These are phyloP conservation scores for Penicillium aurantiogriseum DNA, from an alignment of 2,329 filamentous ascomycete species.

Conservation along the genomic window DNA sequence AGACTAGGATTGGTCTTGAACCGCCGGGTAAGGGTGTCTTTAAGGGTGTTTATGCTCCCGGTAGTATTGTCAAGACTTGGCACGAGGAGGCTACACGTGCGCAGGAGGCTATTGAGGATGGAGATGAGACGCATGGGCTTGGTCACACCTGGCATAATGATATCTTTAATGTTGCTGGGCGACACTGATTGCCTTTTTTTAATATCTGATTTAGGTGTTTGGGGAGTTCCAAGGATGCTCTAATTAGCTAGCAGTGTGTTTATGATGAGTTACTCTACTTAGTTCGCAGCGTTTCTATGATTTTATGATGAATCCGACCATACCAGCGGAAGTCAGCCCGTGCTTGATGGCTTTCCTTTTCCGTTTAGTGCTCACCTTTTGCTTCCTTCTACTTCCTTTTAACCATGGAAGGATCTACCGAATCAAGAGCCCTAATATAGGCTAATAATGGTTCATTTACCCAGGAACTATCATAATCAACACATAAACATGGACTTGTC, in stretches of 20 bases:
- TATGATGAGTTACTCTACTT: not conserved
- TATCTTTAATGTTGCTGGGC: constrained; percentile 62
- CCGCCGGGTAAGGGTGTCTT: constrained; percentile 66
- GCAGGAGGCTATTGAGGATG: constrained; percentile 70
- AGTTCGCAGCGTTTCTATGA: not conserved
- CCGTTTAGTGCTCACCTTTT: not conserved
- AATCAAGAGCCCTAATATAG: too few relatives aligned
- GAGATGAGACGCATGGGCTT: constrained; percentile 57
- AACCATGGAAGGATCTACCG: not conserved
- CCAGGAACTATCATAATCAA: too few relatives aligned
- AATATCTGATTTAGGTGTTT: not conserved
- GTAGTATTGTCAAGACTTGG: constrained; percentile 87
- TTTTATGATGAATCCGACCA: not conserved
- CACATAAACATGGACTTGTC: too few relatives aligned
- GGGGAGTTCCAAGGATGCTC: not conserved
- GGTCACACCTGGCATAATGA: constrained; percentile 71
- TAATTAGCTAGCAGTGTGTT: not conserved
- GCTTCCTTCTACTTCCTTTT: not conserved
- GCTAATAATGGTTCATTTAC: not conserved
- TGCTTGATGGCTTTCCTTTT: not conserved
- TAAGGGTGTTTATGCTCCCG: constrained; percentile 80
- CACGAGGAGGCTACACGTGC: constrained; percentile 72
- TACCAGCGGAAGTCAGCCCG: not conserved
- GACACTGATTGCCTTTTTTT: not conserved
- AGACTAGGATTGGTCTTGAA: constrained; percentile 69